phyloP scores from a whole-genome alignment of 2,329 filamentous ascomycete species.

The Xylariales sp. region DNA sequence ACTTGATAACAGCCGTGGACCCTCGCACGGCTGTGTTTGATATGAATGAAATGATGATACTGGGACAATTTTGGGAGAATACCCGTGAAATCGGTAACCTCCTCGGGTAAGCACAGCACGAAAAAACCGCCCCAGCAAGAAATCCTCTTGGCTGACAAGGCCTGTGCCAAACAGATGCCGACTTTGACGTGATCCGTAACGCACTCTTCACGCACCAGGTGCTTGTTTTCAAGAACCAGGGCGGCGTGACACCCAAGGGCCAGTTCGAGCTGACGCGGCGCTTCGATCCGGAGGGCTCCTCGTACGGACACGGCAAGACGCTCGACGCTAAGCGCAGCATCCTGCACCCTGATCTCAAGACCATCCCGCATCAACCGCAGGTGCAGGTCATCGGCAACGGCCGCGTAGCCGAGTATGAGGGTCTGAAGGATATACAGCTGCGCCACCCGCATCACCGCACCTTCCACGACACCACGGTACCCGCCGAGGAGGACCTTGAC shows the following conservation, averaged over 20 bases:
- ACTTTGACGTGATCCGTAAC: constrained; percentile 59
- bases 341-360: constrained; percentile 76
- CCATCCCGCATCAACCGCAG: constrained; percentile 74
- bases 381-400: constrained; percentile 80
- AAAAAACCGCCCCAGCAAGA: no score
- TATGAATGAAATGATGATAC: constrained; percentile 13
- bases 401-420: constrained; percentile 64
- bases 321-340: constrained; percentile 61
- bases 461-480: constrained; percentile 65
- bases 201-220: constrained; percentile 67
- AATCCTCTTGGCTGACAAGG: no score
- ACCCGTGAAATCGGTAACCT: constrained; percentile 58
- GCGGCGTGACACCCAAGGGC: constrained; percentile 59
- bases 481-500: constrained; percentile 44
- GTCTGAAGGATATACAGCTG: constrained; percentile 62
- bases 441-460: constrained; percentile 74
- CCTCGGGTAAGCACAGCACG: constrained; percentile 46
- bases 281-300: constrained; percentile 63
- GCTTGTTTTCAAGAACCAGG: constrained; percentile 66
- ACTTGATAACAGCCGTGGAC: neutral
- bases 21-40: no score
- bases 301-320: constrained; percentile 74
- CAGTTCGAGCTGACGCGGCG: constrained; percentile 71
- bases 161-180: no score
- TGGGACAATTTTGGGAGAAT: constrained; percentile 2